Base-by-base conservation (phyloP, 179 eudicot genomes). In the Amaranthus tricolor region DNA sequence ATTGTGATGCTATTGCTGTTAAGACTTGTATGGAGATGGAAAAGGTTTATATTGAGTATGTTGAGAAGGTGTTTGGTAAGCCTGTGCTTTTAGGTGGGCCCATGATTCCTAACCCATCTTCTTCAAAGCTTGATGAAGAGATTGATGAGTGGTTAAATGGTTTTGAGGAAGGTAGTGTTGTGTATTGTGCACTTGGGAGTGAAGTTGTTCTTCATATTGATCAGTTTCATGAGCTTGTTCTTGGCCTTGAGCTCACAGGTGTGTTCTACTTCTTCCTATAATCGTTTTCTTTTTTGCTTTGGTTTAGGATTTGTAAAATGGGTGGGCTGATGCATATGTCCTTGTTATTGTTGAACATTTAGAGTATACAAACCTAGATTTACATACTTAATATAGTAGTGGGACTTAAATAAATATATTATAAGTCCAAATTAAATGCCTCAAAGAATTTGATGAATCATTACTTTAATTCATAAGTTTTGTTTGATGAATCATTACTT, bases 101-200 rank as follows among this genome's bases (percentile, higher is more conserved):
- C 13, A 45, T 62, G 3, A 45, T 62, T 0, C 66, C 66, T 5
- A 10, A 31, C 24, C 12, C 44, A 15, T n/a, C 66, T 2, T 5
- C 17, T 13, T 62, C 66, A 4, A 31, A 12, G 40, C 66, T 62
- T 8, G 66, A 62, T 13, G 47, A 12, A 1, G 16, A 40, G 1
- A 5, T 62, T 21, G 0, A 62, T 12, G 16, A 21, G 7, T 62
- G 44, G 66, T 16, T 31, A 11, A 24, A 62, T 1, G 66, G 17
- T 11, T 62, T 62, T 62, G 16, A 8, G 24, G 9, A 9, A 21
- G 66, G 24, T 31, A 62, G 47, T 31, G 66, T 62, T 4, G 19
- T 62, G 19, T 62, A 62, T 62, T 62, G 66, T 62, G 66, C 66
- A 62, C 66, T 62, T 3, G 66, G 66, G 2, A 62, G 66, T 8